Base-by-base conservation (phyloP, 2,329 filamentous ascomycete species). In the Calonectria montana region DNA sequence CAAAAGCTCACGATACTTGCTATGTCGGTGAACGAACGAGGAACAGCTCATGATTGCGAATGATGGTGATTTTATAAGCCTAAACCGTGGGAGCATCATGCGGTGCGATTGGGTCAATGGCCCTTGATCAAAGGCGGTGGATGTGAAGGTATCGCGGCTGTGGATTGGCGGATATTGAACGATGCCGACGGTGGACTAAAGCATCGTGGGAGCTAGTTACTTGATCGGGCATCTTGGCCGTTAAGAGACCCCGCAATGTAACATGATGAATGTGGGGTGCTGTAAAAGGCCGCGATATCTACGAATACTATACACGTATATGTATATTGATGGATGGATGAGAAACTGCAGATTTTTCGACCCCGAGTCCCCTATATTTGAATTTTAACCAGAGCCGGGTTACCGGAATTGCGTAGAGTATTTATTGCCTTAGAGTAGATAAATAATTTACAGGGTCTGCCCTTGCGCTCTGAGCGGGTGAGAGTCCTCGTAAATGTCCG, bases 81-180 rank as follows among this genome's bases (percentile, higher is more conserved):
- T 18, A 25, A 47, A 57, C 23, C 66, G 55, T 67, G 53, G 71
- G 69, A 35, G 45, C 29, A 61, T 67, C 47, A n/a, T 21, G 27
- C 59, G 57, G 73, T 69, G 59, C 69, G 12, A 64, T 77, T 71
- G 64, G 59, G 64, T 43, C 62, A 39, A 55, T 53, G 31, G 65
- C 70, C 69, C 76, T 72, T 65, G 67, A 63, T 41, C 67, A 53
- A 39, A 65, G 73, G 67, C 59, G 75, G 71, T 70, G 39, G 71
- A 41, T 65, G 71, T 70, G 66, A 57, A 62, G 68, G 74, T 64
- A 78, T 77, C 23, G 50, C 25, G 43, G 39, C 41, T 53, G 41
- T 48, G 76, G 77, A 78, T 77, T 78, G 76, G 76, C 67, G 69
- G 76, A 73, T 74, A 68, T 74, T 73, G 45, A 70, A 23, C 61